Evolutionary conservation across 1,284 basidiomycete genomes (phyloP).

Genomic region (Puccinia novopanici): DNA sequence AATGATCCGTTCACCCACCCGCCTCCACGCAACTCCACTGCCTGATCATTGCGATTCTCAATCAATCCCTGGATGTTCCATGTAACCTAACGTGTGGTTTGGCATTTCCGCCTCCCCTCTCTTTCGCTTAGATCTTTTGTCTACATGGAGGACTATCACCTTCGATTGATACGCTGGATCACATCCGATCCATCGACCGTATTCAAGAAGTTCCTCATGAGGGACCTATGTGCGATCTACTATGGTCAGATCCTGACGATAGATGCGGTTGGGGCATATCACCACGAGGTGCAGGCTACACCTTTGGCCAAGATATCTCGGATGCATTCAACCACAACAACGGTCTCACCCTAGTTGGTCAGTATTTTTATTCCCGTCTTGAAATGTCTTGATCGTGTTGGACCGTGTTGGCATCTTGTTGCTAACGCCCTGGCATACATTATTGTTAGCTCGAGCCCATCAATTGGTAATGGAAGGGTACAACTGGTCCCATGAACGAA

Average conservation of each 20-base stretch:
- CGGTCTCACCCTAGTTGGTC: slow-evolving; percentile 93
- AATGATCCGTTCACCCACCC: not conserved
- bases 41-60: not conserved
- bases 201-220: slow-evolving; percentile 99
- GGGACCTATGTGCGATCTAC: slow-evolving; percentile 90
- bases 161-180: slow-evolving; percentile 96
- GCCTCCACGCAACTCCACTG: not conserved
- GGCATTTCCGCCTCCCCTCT: slow-evolving; percentile 11
- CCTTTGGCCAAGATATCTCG: slow-evolving; percentile 98
- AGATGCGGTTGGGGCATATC: slow-evolving; percentile 99
- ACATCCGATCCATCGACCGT: slow-evolving; percentile 95
- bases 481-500: slow-evolving; percentile 99
- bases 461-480: slow-evolving; percentile 98
- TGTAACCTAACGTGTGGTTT: not conserved
- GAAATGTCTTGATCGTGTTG: slow-evolving; percentile 78
- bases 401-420: not conserved
- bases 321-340: slow-evolving; percentile 97
- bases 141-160: slow-evolving; percentile 98
- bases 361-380: slow-evolving; percentile 63
- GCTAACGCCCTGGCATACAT: not conserved
- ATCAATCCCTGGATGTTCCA: not conserved
- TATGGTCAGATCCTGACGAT: slow-evolving; percentile 98
- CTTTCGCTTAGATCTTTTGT: slow-evolving; percentile 83
- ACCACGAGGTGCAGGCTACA: slow-evolving; percentile 98
- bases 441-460: slow-evolving; percentile 77